Evolutionary conservation across 208 protist species (phyloP).

Genomic region (Leishmania tropica): DNA sequence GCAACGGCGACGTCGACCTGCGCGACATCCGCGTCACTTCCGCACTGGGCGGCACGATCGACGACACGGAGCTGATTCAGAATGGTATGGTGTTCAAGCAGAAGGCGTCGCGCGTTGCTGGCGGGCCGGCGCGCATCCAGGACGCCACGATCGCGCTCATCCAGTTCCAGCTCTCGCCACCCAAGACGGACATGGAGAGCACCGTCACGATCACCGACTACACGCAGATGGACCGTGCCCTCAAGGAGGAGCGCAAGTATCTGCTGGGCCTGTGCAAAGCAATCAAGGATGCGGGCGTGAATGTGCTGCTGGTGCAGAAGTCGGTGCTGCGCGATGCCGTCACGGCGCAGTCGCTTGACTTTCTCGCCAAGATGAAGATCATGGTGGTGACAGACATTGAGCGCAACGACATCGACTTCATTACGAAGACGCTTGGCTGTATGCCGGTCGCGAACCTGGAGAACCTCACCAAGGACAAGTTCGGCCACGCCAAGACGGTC

Average conservation of each 20-base stretch:
- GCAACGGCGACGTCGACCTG: constrained; percentile 97
- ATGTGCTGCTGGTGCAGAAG: constrained; percentile 99
- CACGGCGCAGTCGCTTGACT: constrained; percentile 97
- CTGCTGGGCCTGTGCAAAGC: constrained; percentile 97
- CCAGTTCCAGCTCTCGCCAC: constrained; percentile 99
- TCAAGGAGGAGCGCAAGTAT: constrained; percentile 98
- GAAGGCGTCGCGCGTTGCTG: constrained; percentile 88
- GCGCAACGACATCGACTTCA: constrained; percentile 99
- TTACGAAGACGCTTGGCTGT: constrained; percentile 97
- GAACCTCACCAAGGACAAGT: constrained; percentile 96
- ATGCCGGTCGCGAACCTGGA: constrained; percentile 97
- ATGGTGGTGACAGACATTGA: constrained; percentile 99
- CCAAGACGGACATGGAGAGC: constrained; percentile 98
- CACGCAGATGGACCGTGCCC: constrained; percentile 97
- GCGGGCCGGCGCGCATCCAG: constrained; percentile 91
- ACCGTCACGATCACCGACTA: constrained; percentile 97
- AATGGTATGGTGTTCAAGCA: constrained; percentile 96
- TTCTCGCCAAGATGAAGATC: constrained; percentile 99
- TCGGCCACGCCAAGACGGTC: constrained; percentile 95
- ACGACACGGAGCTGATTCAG: constrained; percentile 97
- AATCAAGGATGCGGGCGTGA: constrained; percentile 98
- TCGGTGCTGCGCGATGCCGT: constrained; percentile 98
- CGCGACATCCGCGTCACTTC: constrained; percentile 96
- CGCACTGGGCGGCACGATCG: constrained; percentile 96
- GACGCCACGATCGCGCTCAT: constrained; percentile 99